phyloP scores from a whole-genome alignment of 2,329 filamentous ascomycete genomes.

The Colletotrichum theobromicola region DNA sequence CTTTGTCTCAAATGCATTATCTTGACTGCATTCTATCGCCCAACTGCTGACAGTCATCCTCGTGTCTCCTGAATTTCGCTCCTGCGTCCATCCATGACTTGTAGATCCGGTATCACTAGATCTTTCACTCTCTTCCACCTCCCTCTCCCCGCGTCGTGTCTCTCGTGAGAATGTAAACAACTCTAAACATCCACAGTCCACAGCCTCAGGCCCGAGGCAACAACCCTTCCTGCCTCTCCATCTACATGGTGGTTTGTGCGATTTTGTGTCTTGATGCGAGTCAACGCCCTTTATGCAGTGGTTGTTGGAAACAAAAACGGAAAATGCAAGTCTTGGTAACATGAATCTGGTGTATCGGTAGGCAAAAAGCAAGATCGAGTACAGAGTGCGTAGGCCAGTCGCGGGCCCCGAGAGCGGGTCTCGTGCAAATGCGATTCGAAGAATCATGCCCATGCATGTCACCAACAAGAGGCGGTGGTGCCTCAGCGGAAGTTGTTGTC shows the following conservation, averaged over 20 bases:
- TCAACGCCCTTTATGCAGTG: slow-evolving; percentile 20
- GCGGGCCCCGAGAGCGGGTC: not conserved
- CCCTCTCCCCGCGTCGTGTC: not conserved
- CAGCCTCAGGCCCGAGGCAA: not conserved
- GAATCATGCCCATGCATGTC: not conserved
- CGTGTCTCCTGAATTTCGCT: slow-evolving; percentile 13
- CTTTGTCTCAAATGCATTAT: slow-evolving; percentile 13
- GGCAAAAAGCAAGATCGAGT: slow-evolving; percentile 12
- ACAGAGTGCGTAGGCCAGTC: not conserved
- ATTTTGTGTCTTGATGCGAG: slow-evolving; percentile 21
- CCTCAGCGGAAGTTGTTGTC: slow-evolving; percentile 69
- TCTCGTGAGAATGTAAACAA: slow-evolving; percentile 7
- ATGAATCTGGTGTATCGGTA: slow-evolving; percentile 13
- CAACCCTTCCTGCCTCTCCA: not conserved
- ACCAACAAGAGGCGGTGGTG: not conserved
- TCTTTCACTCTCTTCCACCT: not conserved
- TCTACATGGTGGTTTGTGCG: slow-evolving; percentile 16
- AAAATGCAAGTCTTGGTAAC: slow-evolving; percentile 20
- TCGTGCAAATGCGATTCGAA: not conserved
- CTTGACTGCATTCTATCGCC: slow-evolving; percentile 10
- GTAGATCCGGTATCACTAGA: slow-evolving; percentile 13
- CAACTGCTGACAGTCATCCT: not conserved
- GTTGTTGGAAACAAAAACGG: slow-evolving; percentile 15
- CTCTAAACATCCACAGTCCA: not conserved
- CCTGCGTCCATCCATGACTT: slow-evolving; percentile 8